A percentile compares a stretch with the other conserved stretches of the same genome.
Conservation (phyloP, 495 filamentous ascomycete genomes). For the Penicillium coffeae region DNA sequence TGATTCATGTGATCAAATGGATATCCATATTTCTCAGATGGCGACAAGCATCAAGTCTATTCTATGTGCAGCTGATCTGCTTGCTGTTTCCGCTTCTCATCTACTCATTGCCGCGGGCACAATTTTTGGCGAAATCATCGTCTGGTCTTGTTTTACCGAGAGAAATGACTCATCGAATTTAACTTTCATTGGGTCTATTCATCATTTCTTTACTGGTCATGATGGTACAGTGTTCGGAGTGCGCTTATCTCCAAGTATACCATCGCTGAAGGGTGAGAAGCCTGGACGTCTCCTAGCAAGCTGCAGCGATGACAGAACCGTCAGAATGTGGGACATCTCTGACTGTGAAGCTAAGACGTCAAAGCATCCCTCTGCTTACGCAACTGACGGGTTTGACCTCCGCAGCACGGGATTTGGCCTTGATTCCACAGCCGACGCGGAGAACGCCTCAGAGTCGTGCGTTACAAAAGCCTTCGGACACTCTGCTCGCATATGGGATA, state of each 20-base stretch:
- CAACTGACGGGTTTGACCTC: constrained; percentile 42
- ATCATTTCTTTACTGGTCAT: constrained; percentile 79
- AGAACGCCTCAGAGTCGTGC: constrained; percentile 29
- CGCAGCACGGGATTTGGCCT: constrained; percentile 42
- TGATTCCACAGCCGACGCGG: constrained; percentile 11
- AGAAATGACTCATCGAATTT: constrained; percentile 2
- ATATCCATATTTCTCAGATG: constrained; percentile 38
- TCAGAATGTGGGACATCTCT: constrained; percentile 83
- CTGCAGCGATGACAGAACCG: constrained; percentile 92
- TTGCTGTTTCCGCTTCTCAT: constrained; percentile 49
- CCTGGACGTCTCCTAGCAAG: constrained; percentile 67
- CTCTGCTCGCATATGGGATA: constrained; percentile 82
- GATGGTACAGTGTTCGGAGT: constrained; percentile 94
- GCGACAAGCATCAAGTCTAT: constrained; percentile 75
- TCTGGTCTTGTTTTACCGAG: constrained; percentile 68
- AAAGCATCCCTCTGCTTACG: constrained; percentile 34
- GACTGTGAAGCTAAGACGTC: constrained; percentile 34
- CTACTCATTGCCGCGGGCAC: constrained; percentile 83
- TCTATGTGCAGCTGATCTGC: constrained; percentile 77
- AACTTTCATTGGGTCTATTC: constrained; percentile 37
- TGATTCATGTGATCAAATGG: constrained; percentile 6
- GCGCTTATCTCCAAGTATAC: constrained; percentile 62
- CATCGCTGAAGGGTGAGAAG: constrained; percentile 24
- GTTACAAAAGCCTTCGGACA: constrained; percentile 78
- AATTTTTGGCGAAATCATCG: constrained; percentile 85